Percentiles rank a stretch among this genome's conserved stretches.
Evolutionary conservation across 2,329 filamentous ascomycete genomes (phyloP).

Genomic region (Ceratocystis variospora): DNA sequence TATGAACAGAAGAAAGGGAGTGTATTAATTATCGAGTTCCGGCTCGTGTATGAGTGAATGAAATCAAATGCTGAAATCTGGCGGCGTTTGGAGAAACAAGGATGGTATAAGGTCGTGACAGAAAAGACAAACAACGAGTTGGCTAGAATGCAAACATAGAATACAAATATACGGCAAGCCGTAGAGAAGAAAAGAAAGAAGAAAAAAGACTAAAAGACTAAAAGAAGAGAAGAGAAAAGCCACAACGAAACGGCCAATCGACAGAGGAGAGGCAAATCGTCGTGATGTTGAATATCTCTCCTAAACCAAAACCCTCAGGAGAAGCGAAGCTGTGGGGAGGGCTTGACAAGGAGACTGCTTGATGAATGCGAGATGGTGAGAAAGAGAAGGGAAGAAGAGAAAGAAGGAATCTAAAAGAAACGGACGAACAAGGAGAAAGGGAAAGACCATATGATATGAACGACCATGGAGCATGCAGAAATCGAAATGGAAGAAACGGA

Average conservation of each 20-base stretch:
- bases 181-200: background rate
- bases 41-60: background rate
- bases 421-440: background rate
- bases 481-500: background rate
- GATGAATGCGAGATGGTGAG: background rate
- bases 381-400: conserved; percentile 1
- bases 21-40: conserved; percentile 6
- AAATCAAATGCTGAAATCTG: background rate
- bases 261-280: conserved; percentile 1
- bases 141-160: conserved; percentile 6
- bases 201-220: background rate
- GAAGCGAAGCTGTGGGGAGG: conserved; percentile 2
- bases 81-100: background rate
- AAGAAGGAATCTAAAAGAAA: background rate
- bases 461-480: background rate
- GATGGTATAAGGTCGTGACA: background rate
- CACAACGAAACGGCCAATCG: background rate
- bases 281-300: conserved; percentile 18
- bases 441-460: background rate
- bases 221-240: conserved; percentile 1
- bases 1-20: background rate
- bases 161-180: conserved; percentile 5
- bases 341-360: background rate
- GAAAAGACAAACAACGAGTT: conserved; percentile 9
- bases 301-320: conserved; percentile 12